phyloP scores from a whole-genome alignment of 352 stramenopile genomes.

The Phytopythium mirpurense region DNA sequence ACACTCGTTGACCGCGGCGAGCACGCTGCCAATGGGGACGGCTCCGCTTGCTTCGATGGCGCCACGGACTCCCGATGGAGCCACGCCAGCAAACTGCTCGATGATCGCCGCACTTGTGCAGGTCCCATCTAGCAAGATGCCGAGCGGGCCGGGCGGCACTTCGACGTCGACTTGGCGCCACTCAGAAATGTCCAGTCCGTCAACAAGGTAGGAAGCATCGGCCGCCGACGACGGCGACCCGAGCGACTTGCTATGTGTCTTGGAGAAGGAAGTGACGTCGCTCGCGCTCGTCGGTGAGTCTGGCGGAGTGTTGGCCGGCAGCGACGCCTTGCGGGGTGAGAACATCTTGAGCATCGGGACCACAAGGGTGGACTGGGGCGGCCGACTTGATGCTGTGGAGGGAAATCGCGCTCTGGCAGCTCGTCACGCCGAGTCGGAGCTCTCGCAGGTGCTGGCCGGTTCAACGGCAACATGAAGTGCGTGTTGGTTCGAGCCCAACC shows the following conservation, averaged over 20 bases:
- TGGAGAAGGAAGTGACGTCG: slow-evolving; percentile 6
- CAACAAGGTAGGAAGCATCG: slow-evolving; percentile 9
- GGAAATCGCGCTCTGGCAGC: neutral
- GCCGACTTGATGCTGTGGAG: neutral
- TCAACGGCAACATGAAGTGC: neutral
- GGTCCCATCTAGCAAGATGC: slow-evolving; percentile 53
- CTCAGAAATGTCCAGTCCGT: slow-evolving; percentile 18
- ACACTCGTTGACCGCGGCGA: slow-evolving; percentile 58
- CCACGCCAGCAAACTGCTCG: slow-evolving; percentile 41
- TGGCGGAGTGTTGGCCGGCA: slow-evolving; percentile 3
- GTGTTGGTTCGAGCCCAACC: too few relatives aligned
- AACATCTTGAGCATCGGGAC: slow-evolving; percentile 19
- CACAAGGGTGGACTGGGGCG: neutral
- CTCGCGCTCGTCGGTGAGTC: slow-evolving; percentile 13
- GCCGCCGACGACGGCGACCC: neutral
- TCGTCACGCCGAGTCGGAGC: too few relatives aligned
- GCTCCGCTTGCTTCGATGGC: slow-evolving; percentile 40
- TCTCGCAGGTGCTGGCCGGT: too few relatives aligned
- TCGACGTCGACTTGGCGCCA: slow-evolving; percentile 31
- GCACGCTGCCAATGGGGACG: slow-evolving; percentile 35
- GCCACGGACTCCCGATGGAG: slow-evolving; percentile 24
- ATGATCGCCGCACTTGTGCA: slow-evolving; percentile 35
- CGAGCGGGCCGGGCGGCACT: slow-evolving; percentile 43
- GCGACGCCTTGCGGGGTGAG: slow-evolving; percentile 12
- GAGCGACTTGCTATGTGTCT: slow-evolving; percentile 10